phyloP scores from a whole-genome alignment of 2,329 filamentous ascomycete species.

The Volutella citrinella region DNA sequence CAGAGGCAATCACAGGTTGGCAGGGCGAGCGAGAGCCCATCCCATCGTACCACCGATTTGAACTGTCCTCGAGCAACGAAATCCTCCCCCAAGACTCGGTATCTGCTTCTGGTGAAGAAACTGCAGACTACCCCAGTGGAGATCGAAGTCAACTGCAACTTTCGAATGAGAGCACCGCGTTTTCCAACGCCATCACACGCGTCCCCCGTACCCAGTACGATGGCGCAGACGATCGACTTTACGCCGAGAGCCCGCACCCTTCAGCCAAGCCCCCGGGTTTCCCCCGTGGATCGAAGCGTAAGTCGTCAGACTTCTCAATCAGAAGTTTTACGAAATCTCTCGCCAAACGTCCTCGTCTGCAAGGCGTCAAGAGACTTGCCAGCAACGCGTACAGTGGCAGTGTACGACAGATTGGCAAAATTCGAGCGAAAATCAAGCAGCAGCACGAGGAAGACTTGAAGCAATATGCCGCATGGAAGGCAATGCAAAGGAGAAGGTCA shows the following conservation, averaged over 20 bases:
- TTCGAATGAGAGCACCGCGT: not conserved
- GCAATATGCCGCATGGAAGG: constrained; percentile 28
- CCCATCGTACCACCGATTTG: constrained; percentile 21
- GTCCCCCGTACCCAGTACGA: not conserved
- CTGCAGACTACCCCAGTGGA: too few relatives aligned
- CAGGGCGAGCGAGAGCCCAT: constrained; percentile 21
- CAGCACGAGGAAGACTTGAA: constrained; percentile 22
- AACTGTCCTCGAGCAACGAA: constrained; percentile 26
- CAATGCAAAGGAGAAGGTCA: constrained; percentile 21
- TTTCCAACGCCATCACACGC: not conserved
- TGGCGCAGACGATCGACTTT: not conserved
- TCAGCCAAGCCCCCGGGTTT: constrained; percentile 8
- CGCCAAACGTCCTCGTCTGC: constrained; percentile 23
- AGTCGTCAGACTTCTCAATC: constrained; percentile 30
- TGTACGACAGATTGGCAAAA: constrained; percentile 22
- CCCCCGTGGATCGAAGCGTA: constrained; percentile 25
- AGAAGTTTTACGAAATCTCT: constrained; percentile 24
- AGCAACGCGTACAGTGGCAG: constrained; percentile 24
- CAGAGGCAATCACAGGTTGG: constrained; percentile 23
- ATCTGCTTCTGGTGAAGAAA: constrained; percentile 2
- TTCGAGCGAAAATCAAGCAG: constrained; percentile 25
- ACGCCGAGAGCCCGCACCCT: not conserved
- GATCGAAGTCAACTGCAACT: too few relatives aligned
- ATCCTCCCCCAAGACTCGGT: constrained; percentile 17
- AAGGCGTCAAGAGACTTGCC: constrained; percentile 28